Base-by-base conservation (phyloP, 257 asterid species). In the Lavandula angustifolia region DNA sequence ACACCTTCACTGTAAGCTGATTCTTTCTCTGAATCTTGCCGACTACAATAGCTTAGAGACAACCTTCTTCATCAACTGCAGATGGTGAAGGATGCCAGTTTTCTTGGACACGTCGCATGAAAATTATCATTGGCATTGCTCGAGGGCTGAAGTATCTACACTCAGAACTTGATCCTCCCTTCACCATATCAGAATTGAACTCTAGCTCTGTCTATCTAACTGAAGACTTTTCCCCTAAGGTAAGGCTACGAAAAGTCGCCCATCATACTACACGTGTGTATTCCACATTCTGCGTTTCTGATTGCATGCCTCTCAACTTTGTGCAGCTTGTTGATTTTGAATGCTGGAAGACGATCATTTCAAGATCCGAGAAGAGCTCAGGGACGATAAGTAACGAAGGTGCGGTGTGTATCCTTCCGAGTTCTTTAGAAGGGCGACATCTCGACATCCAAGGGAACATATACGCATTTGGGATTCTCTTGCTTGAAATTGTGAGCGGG, bases 101-200 rank as follows among this genome's bases (percentile, higher is more conserved):
- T 75, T 88, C 99, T 67, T 94, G 99, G 99, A 84, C 95, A 0
- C 74, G 98, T 17, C 86, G 99, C n/a, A 94, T 94, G 98, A 94
- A 80, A 69, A 88, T 94, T 29, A 78, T 79, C 35, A 78, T 91
- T 8, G 99, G 99, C 65, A 88, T 91, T 10, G 96, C 96, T 4
- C 83, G 85, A 59, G 99, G 98, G 55, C 71, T 94, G 18, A 81
- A 80, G 27, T 86, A 94, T 81, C 91, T 94, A 40, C 99, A 90
- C 78, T 70, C 97, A 2, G 95, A 94, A 72, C 83, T 87, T 22
- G 73, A 80, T 54, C 98, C 96, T 10, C 98, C 98, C 8, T 88
- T 90, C 78, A 87, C 98, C 9, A 80, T 94, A 70, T 91, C 95
- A 10, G 92, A 91, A 60, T 53, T 94, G 77, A 86, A 81, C 58